These are phyloP conservation scores for Phytophthora agathidicida DNA, from an alignment of 352 stramenopile genomes.

Conservation along the genomic window DNA sequence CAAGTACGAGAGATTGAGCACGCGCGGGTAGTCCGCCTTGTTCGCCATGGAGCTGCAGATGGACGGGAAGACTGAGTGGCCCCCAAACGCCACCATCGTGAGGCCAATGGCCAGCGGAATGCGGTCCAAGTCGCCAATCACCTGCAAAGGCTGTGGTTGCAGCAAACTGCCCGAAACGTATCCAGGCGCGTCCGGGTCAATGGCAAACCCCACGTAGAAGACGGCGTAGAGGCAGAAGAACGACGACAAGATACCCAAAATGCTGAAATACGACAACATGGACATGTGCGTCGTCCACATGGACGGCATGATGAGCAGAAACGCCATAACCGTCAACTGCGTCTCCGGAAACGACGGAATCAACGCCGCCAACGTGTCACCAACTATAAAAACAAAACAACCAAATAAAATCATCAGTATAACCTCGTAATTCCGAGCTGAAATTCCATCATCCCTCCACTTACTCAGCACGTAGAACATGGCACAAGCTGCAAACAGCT, in stretches of 20 bases:
- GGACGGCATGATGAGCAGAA: constrained; percentile 78
- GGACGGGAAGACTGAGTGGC: constrained; percentile 90
- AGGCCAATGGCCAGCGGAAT: constrained; percentile 84
- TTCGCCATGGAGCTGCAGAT: constrained; percentile 87
- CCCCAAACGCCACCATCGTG: constrained; percentile 88
- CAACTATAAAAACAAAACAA: constrained; percentile 43
- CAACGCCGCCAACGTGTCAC: constrained; percentile 74
- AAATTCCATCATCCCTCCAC: too few relatives aligned
- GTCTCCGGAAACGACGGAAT: constrained; percentile 65
- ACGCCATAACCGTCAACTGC: constrained; percentile 72
- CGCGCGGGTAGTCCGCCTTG: constrained; percentile 58
- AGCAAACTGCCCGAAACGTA: constrained; percentile 66
- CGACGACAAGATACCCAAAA: constrained; percentile 86
- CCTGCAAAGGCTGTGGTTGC: constrained; percentile 60
- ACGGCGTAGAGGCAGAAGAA: constrained; percentile 80
- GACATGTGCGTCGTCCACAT: constrained; percentile 84
- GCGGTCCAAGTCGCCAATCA: constrained; percentile 68
- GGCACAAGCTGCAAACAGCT: constrained; percentile 81
- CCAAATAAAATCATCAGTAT: neutral
- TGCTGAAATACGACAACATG: constrained; percentile 84
- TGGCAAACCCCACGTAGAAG: constrained; percentile 77
- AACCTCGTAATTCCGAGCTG: too few relatives aligned
- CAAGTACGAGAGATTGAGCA: constrained; percentile 79
- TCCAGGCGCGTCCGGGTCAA: constrained; percentile 39
- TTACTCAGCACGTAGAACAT: constrained; percentile 86